Percentiles rank a stretch among this genome's conserved stretches.
phyloP scores from a whole-genome alignment of 176 grass and related monocot species.

The Oryza meridionalis region DNA sequence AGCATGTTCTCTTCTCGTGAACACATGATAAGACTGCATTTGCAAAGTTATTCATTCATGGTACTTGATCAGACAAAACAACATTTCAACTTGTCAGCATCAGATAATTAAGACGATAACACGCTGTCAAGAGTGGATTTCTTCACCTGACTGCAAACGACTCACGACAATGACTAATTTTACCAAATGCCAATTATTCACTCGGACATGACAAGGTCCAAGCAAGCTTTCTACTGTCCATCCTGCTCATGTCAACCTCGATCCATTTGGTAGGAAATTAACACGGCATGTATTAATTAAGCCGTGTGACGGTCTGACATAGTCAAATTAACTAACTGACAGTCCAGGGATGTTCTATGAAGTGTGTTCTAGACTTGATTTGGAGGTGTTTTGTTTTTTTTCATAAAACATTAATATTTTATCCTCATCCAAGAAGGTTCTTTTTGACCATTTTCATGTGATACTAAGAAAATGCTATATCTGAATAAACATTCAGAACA shows the following conservation, averaged over 20 bases:
- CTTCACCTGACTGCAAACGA: not conserved
- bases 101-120: not conserved
- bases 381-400: not conserved
- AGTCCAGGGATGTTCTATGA: not conserved
- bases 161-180: not conserved
- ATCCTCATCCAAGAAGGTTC: not conserved
- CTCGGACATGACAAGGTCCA: not conserved
- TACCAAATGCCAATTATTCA: not conserved
- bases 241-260: not conserved
- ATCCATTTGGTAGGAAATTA: not conserved
- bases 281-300: not conserved
- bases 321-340: not conserved
- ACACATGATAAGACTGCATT: not conserved
- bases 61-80: not conserved
- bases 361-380: not conserved
- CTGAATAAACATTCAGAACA: conserved; percentile 9
- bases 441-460: conserved; percentile 18
- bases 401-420: not conserved
- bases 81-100: too few species aligned
- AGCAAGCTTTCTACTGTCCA: not conserved
- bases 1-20: not conserved
- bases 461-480: not conserved
- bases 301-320: not conserved
- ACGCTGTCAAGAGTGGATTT: not conserved
- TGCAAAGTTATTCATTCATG: not conserved